Evolutionary conservation across 495 filamentous ascomycete species (phyloP).

Genomic region (Ascobolus immersus): DNA sequence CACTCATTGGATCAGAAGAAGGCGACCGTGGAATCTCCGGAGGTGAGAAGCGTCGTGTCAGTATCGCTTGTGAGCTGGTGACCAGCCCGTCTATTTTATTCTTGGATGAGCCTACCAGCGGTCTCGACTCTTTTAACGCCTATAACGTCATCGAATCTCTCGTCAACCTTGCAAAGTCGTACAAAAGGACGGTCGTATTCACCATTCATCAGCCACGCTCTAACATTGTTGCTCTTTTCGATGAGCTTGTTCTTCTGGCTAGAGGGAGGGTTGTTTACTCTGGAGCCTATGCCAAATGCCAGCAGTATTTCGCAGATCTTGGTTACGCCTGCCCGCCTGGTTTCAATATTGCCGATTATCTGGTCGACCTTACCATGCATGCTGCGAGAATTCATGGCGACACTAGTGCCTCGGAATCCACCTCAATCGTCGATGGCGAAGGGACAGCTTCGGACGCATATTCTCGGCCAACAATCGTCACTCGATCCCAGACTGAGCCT

Average conservation of each 20-base stretch:
- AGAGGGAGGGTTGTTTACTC: slow-evolving; percentile 81
- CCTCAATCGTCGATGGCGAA: neutral
- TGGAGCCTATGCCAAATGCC: slow-evolving; percentile 66
- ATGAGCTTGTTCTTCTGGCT: slow-evolving; percentile 71
- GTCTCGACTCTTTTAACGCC: slow-evolving; percentile 83
- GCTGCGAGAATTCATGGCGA: slow-evolving; percentile 18
- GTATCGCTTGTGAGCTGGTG: slow-evolving; percentile 91
- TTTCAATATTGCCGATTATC: slow-evolving; percentile 95
- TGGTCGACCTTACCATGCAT: slow-evolving; percentile 96
- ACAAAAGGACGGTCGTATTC: slow-evolving; percentile 89
- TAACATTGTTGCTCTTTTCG: slow-evolving; percentile 98
- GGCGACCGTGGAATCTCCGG: slow-evolving; percentile 86
- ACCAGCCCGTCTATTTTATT: slow-evolving; percentile 95
- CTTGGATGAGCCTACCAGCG: slow-evolving; percentile 88
- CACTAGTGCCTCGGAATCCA: slow-evolving; percentile 4
- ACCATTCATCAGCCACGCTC: slow-evolving; percentile 98
- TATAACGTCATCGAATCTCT: slow-evolving; percentile 94
- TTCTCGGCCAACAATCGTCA: slow-evolving; percentile 1
- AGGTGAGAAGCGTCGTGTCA: slow-evolving; percentile 84
- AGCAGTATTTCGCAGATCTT: slow-evolving; percentile 72
- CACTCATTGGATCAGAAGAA: slow-evolving; percentile 93
- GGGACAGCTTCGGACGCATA: neutral
- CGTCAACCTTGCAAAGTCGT: slow-evolving; percentile 80
- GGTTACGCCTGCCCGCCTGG: slow-evolving; percentile 83
- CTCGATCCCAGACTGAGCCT: neutral